Evolutionary conservation across 768 basidiomycete genomes (phyloP), one percentile per base, ranked within the genome.

Genomic region (Obba rivulosa): DNA sequence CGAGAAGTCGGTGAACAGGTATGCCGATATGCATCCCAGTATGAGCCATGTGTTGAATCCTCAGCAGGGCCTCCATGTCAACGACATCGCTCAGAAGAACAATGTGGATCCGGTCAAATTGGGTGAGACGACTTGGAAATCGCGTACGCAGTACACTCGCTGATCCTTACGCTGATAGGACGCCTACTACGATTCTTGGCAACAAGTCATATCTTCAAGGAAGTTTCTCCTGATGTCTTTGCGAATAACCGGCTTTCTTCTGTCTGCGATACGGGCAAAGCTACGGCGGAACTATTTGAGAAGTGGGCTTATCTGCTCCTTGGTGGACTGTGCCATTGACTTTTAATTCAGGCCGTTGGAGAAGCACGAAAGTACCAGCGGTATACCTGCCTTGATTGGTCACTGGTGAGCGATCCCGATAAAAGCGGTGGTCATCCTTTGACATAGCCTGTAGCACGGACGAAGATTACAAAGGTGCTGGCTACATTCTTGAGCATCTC

Each of bases 21-120:
- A 31, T 13, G 28, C 28, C 5, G 28, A 7, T 7, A 5, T 5
- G 28, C 13, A 5, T 13, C 5, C 28, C 7, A 31, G 7, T 31
- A 7, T 31, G 28, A 13, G 13, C 13, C 5, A 7, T 31, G 5
- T 13, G 13, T 31, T 31, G 39, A 41, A 40, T 8, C 48, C 40
- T 2, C 11, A 43, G 9, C 48, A 70, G 69, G 72, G 72, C 0
- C 48, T 70, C 20, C 72, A 74, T 31, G 60, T 66, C 18, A 50
- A 62, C 7, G 68, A 72, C 4, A 72, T 74, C 31, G 69, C 65
- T 13, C 58, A 54, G 20, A 65, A 62, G 20, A 64, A 49, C 35
- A 28, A 37, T 28, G 48, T 49, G 10, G 42, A 49, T 34, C n/a
- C 31, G 34, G 5, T 34, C 43, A 41, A 50, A 18, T 37, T 41